phyloP scores from a whole-genome alignment of 2,329 filamentous ascomycete species.

The Aspergillus sp. region DNA sequence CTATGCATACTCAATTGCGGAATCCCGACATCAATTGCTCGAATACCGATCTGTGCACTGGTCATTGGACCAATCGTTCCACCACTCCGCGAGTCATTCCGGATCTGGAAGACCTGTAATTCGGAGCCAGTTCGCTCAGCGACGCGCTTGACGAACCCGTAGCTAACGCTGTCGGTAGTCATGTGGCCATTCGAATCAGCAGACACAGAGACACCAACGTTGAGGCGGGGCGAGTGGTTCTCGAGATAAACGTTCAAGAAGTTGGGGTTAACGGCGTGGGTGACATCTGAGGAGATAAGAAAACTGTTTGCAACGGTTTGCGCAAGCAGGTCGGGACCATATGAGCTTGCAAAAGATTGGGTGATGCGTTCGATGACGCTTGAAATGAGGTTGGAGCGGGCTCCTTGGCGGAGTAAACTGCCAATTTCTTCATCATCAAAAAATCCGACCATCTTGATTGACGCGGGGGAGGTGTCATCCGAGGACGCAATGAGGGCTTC shows the following conservation, averaged over 20 bases:
- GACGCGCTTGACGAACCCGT: conserved; percentile 74
- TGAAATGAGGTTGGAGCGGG: conserved; percentile 83
- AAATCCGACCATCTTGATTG: conserved; percentile 86
- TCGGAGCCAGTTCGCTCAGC: conserved; percentile 70
- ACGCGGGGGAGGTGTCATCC: conserved; percentile 51
- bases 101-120: conserved; percentile 89
- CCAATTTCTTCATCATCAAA: conserved; percentile 98
- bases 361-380: conserved; percentile 77
- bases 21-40: conserved; percentile 83
- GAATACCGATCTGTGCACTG: conserved; percentile 74
- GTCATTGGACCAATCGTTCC: conserved; percentile 96
- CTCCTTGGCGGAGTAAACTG: conserved; percentile 84
- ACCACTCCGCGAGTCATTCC: conserved; percentile 85
- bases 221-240: conserved; percentile 82
- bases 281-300: conserved; percentile 89
- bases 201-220: conserved; percentile 78
- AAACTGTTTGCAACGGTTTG: conserved; percentile 91
- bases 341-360: conserved; percentile 55
- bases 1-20: conserved; percentile 94
- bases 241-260: conserved; percentile 81
- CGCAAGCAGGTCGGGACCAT: conserved; percentile 61
- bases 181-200: conserved; percentile 91
- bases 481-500: conserved; percentile 74
- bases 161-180: conserved; percentile 88
- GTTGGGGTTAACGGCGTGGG: conserved; percentile 92